Conservation (phyloP, 2,329 filamentous ascomycete species). For the Cercospora sp. region DNA sequence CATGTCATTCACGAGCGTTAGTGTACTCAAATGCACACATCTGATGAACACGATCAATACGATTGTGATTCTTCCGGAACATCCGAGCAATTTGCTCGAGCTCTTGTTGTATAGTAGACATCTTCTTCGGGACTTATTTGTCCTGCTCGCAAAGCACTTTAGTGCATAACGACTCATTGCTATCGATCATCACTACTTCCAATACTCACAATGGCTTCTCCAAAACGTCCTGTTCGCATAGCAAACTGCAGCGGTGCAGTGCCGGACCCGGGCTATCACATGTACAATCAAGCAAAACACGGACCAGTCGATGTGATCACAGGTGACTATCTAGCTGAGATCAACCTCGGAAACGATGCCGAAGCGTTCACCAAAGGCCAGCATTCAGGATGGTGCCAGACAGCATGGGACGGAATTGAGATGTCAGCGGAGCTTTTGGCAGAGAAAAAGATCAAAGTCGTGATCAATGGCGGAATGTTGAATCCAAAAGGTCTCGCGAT, state of each 20-base stretch:
- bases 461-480: slow-evolving; percentile 58
- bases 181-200: neutral
- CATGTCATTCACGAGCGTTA: neutral
- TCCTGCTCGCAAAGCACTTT: neutral
- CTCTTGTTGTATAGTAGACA: neutral
- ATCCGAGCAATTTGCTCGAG: neutral
- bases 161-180: neutral
- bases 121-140: neutral
- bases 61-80: neutral
- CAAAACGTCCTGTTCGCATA: slow-evolving; percentile 25
- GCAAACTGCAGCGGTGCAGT: slow-evolving; percentile 32
- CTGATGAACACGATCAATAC: neutral
- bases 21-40: neutral
- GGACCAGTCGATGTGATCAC: slow-evolving; percentile 53
- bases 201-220: slow-evolving; percentile 20
- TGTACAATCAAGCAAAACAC: slow-evolving; percentile 35
- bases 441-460: slow-evolving; percentile 55
- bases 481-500: slow-evolving; percentile 57
- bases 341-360: slow-evolving; percentile 34
- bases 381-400: slow-evolving; percentile 38
- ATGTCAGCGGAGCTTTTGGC: slow-evolving; percentile 49
- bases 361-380: slow-evolving; percentile 30
- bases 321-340: slow-evolving; percentile 50
- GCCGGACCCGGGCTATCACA: slow-evolving; percentile 32
- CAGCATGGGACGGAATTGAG: slow-evolving; percentile 53